Evolutionary conservation across 306 rosid genomes (phyloP), one percentile per base, ranked within the genome.

Genomic region (Cicer pinnatifidum): DNA sequence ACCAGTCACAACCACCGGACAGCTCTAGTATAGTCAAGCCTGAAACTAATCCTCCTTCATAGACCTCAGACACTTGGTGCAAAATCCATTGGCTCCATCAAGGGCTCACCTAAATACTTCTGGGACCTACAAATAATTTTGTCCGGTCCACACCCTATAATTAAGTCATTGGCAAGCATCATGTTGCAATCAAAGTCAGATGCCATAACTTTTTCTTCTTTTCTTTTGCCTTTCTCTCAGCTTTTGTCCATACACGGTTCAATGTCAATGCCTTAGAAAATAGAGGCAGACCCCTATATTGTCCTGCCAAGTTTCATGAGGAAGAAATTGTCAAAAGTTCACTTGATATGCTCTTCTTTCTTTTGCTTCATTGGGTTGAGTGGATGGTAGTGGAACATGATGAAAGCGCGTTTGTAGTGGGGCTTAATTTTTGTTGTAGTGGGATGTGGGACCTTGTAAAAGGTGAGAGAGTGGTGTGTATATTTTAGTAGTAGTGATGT

Each of bases 181-280:
- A 84, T 88, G 83, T 84, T 91, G 98, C 96, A 85, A 78, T 91
- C 98, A 79, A 85, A 89, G 98, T 94, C 92, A 82, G 97, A 91
- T 94, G 85, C 96, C 97, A 89, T 85, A 75, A 83, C 75, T 50
- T 69, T 79, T 69, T 76, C 80, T 81, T 83, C 81, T 81, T 83
- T 28, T 28, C 4, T 89, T 80, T 19, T 63, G 75, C 87, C 82
- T 76, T 84, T 44, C 83, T 84, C 89, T 84, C 75, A 77, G 39
- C 89, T 86, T 89, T 90, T 88, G 90, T 84, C 89, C 81, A 86
- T 82, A 77, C 78, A 77, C 84, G 88, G 84, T 75, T 89, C 47
- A 83, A 93, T 89, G 88, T 89, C 92, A 85, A 88, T 86, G 94
- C 89, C 88, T 76, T 67, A 57, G 80, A 87, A 89, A 85, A 73